Conservation (phyloP, 129 eudicot genomes). For the Helianthus tuberosus region DNA sequence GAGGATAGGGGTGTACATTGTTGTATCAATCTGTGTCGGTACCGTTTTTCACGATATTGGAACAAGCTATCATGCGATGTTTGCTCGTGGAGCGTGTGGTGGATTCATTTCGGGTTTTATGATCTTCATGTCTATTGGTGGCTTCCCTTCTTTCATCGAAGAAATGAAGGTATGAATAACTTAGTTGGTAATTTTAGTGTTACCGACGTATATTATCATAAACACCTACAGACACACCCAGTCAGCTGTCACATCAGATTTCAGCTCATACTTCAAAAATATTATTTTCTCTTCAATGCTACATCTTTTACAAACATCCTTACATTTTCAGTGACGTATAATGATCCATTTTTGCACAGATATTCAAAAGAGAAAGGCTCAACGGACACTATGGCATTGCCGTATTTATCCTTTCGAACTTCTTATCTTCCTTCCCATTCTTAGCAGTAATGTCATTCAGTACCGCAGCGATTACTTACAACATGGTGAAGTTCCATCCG, state of each 20-base stretch:
- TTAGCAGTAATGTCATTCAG: slow-evolving; percentile 51
- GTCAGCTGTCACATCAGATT: too few relatives aligned
- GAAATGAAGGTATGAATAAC: slow-evolving; percentile 73
- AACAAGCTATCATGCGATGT: slow-evolving; percentile 51
- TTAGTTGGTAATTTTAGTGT: background rate
- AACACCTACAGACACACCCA: too few relatives aligned
- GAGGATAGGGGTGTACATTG: slow-evolving; percentile 54
- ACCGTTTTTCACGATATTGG: slow-evolving; percentile 69
- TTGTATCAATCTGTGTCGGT: slow-evolving; percentile 70
- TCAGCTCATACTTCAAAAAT: too few relatives aligned
- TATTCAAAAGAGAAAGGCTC: slow-evolving; percentile 59
- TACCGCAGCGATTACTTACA: slow-evolving; percentile 55
- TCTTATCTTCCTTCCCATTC: slow-evolving; percentile 71
- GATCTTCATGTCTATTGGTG: slow-evolving; percentile 95
- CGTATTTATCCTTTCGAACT: slow-evolving; percentile 72
- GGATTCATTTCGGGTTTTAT: slow-evolving; percentile 78
- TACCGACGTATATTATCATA: background rate
- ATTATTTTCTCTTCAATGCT: too few relatives aligned
- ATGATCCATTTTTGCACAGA: slow-evolving; percentile 34
- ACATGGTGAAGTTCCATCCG: slow-evolving; percentile 68
- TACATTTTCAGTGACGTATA: background rate
- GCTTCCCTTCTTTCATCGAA: slow-evolving; percentile 91
- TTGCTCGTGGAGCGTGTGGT: slow-evolving; percentile 79
- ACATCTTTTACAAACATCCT: too few relatives aligned
- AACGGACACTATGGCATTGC: slow-evolving; percentile 78